Evolutionary conservation across 345 rosid genomes (phyloP).

Genomic region (Sapria himalayana): DNA sequence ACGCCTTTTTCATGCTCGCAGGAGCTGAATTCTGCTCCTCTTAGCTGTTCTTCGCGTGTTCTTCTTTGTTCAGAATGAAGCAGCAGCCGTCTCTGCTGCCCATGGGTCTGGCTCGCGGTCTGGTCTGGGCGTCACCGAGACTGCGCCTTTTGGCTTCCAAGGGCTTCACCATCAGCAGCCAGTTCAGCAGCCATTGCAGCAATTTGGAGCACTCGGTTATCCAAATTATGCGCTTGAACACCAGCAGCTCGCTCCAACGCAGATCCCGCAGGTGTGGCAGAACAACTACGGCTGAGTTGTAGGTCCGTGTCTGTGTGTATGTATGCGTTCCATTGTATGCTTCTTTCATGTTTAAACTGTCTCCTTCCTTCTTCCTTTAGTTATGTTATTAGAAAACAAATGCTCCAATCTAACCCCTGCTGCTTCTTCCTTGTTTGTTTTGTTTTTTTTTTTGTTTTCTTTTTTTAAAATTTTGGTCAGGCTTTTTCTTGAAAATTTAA

Average conservation of each 20-base stretch:
- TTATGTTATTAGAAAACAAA: no score
- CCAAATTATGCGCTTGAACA: slow-evolving; percentile 70
- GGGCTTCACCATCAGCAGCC: slow-evolving; percentile 84
- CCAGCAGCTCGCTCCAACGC: slow-evolving; percentile 83
- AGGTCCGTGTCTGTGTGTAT: no score
- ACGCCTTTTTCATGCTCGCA: not conserved
- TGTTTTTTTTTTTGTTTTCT: no score
- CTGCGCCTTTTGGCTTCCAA: slow-evolving; percentile 69
- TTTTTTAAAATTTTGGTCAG: no score
- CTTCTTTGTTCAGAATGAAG: slow-evolving; percentile 40
- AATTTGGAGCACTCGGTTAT: slow-evolving; percentile 56
- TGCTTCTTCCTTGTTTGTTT: no score
- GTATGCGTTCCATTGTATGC: no score
- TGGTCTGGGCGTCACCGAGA: slow-evolving; percentile 51
- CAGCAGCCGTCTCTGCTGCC: slow-evolving; percentile 64
- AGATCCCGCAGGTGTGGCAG: slow-evolving; percentile 83
- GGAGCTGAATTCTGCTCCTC: not conserved
- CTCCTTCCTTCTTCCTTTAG: no score
- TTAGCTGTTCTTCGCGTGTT: slow-evolving; percentile 4
- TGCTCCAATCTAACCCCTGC: no score
- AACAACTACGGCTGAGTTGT: no score
- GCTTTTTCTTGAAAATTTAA: no score
- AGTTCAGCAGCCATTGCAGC: slow-evolving; percentile 80
- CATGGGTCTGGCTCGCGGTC: slow-evolving; percentile 66
- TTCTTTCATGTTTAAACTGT: no score